Percentiles rank a stretch among this genome's conserved stretches.
Conservation (phyloP, 2,329 filamentous ascomycete genomes). For the Biscogniauxia marginata region DNA sequence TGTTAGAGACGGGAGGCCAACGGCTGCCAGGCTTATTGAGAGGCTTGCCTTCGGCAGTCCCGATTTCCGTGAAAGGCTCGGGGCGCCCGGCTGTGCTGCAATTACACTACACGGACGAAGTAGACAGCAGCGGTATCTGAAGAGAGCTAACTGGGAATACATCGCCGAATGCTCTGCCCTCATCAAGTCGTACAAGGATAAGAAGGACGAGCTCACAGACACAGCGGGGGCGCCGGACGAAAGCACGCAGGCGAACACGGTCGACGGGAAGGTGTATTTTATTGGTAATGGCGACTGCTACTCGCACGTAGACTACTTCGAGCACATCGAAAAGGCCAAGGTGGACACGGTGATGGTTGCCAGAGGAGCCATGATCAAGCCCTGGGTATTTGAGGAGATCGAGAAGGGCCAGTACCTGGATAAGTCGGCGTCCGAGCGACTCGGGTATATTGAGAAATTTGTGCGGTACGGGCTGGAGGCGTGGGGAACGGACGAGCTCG, state of each 20-base stretch:
- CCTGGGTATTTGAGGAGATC: slow-evolving; percentile 98
- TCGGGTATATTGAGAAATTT: slow-evolving; percentile 85
- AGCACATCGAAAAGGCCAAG: slow-evolving; percentile 70
- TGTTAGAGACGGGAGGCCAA: slow-evolving; percentile 75
- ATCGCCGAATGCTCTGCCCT: slow-evolving; percentile 86
- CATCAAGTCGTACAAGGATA: slow-evolving; percentile 74
- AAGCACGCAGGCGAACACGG: slow-evolving; percentile 66
- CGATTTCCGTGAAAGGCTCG: slow-evolving; percentile 67
- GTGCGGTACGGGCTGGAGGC: slow-evolving; percentile 85
- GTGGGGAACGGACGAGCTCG: slow-evolving; percentile 95
- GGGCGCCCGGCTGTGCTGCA: slow-evolving; percentile 84
- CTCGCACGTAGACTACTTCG: slow-evolving; percentile 84
- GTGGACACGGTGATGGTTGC: slow-evolving; percentile 97
- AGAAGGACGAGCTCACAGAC: slow-evolving; percentile 66
- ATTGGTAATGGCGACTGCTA: slow-evolving; percentile 96
- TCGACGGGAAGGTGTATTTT: slow-evolving; percentile 76
- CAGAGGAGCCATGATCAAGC: slow-evolving; percentile 94
- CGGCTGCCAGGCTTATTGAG: slow-evolving; percentile 76
- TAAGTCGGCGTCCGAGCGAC: slow-evolving; percentile 85
- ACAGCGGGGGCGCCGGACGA: slow-evolving; percentile 76
- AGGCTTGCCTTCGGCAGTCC: slow-evolving; percentile 77
- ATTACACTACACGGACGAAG: slow-evolving; percentile 92
- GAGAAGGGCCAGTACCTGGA: slow-evolving; percentile 89
- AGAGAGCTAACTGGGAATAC: slow-evolving; percentile 90
- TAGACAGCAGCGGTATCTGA: slow-evolving; percentile 91